Evolutionary conservation across 2,329 filamentous ascomycete species (phyloP), one percentile per base, ranked within the genome.

Genomic region (Monilinia laxa): DNA sequence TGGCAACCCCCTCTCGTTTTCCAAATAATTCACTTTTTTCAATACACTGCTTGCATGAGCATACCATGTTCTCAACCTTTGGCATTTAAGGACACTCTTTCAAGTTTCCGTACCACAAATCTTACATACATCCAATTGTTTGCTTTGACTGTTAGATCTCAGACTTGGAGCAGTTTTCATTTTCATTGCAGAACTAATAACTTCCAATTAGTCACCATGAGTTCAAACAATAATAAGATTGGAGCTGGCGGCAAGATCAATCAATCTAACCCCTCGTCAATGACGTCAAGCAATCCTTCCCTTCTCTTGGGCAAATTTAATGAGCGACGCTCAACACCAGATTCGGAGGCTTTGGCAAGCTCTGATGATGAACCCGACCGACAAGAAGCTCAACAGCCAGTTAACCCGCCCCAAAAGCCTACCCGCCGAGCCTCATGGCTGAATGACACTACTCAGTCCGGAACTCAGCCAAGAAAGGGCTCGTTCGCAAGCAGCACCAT

Each of bases 271-370:
- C 71, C 66, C 31, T 71, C 73, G 25, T 71, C 71, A 75, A 89
- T 86, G 79, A 78, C 81, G 68, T 83, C 85, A 28, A 86, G 79
- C 72, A 89, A 82, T 73, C 87, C 90, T 68, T 86, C 87, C 51
- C 81, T 89, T 51, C 80, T 91, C 58, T 82, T 92, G 45, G 91
- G 94, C 62, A 95, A 93, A 77, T 83, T 90, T 60, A 90, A 91
- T 74, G 84, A 88, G 66, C 87, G 93, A 73, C 90, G 91, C 64
- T 93, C 92, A 10, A 97, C 94, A 1, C 94, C 94, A 28, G 95
- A 98, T 76, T 97, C 93, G 4, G 94, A 98, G 77, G 94, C 92
- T 62, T 81, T 98, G 68, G 93, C 90, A 63, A 98, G 94, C 71
- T 97, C 93, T 16, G 95, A 98, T 77, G 95, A 98, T 77, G 95